Evolutionary conservation across 1,284 basidiomycete species (phyloP), one percentile per base, ranked within the genome.

Genomic region (Cryptococcus amylolentus): DNA sequence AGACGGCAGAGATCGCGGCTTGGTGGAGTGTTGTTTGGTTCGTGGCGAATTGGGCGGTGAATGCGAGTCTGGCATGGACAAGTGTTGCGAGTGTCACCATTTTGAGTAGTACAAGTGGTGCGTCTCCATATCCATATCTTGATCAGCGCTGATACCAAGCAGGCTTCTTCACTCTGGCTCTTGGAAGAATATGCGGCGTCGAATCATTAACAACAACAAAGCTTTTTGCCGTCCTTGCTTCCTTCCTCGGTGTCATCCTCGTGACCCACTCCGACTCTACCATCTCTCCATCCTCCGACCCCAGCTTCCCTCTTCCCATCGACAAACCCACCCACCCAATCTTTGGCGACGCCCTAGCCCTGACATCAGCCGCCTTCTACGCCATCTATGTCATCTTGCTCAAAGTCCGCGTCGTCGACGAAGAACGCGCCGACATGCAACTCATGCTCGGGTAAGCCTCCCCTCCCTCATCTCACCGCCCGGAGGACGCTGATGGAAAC

Each of bases 121-220:
- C 58, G 87, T 78, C 31, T 28, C 16, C 14, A 8, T 6, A 6
- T 35, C 3, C 10, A 35, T 35, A 8, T 9, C 10, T 42, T 12
- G 41, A 42, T 8, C 41, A 8, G 12, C 10, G 41, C 20, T 42
- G 10, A 23, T 10, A 7, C 42, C 8, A 9, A 5, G n/a, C 70
- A 91, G 93, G 95, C 4, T 94, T 99, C 78, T 98, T 98, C 75
- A 98, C 95, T 0, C 80, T 98, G 42, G 86, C 81, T 0, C 80
- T 98, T 43, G 95, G 95, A 4, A 82, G 88, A n/a, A 63, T 92
- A 41, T 88, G 91, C 62, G 83, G 84, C 12, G 89, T 97, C 9
- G 96, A 98, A 73, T 80, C 78, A 7, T 78, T 98, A 55, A 88
- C 88, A 0, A 52, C 84, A 2, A 79, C 84, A 9, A 96, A 96